Evolutionary conservation across 2,329 filamentous ascomycete genomes (phyloP).

Genomic region (Nakataea oryzae): DNA sequence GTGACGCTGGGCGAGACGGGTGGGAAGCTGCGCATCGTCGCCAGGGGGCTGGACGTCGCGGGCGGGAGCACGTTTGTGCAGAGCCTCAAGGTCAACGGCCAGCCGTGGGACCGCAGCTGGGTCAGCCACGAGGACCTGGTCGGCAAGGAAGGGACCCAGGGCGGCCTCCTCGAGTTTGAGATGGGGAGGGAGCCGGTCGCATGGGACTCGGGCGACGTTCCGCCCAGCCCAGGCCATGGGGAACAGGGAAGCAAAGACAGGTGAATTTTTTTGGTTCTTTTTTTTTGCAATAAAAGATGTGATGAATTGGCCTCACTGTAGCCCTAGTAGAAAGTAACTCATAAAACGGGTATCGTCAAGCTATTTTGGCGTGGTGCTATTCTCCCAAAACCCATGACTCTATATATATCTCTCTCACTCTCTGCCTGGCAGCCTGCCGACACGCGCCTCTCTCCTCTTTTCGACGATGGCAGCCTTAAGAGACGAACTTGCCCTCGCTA

Average conservation of each 20-base stretch:
- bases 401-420: no score
- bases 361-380: no score
- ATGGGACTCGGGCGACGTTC: slow-evolving; percentile 49
- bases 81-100: slow-evolving; percentile 53
- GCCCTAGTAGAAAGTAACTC: no score
- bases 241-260: neutral
- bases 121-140: slow-evolving; percentile 58
- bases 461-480: no score
- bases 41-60: slow-evolving; percentile 30
- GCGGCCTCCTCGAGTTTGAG: slow-evolving; percentile 53
- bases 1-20: slow-evolving; percentile 43
- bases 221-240: slow-evolving; percentile 25
- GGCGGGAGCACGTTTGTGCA: slow-evolving; percentile 48
- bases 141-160: slow-evolving; percentile 37
- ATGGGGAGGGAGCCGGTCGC: slow-evolving; percentile 39
- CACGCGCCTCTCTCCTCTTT: no score
- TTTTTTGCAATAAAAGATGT: no score
- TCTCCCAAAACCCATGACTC: no score
- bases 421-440: no score
- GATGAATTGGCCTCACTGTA: no score
- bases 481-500: no score
- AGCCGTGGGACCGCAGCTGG: slow-evolving; percentile 53
- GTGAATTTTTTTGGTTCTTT: no score
- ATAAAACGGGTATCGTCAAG: no score
- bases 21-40: slow-evolving; percentile 43